phyloP scores from a whole-genome alignment of 2,329 filamentous ascomycete genomes.

The Penicillium palitans region DNA sequence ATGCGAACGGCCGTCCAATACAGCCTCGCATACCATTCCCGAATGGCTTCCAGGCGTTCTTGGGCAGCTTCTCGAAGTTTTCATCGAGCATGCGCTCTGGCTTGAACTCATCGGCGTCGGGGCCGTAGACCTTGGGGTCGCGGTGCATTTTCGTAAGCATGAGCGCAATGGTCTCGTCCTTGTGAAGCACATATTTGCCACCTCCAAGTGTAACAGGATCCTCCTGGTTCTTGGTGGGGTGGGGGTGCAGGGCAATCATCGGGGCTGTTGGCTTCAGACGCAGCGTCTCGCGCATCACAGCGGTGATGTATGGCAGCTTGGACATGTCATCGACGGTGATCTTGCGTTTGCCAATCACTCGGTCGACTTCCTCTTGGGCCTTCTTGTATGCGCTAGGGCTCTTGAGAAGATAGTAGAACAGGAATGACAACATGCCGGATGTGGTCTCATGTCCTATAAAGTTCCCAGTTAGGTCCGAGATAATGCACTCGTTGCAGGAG shows the following conservation, averaged over 20 bases:
- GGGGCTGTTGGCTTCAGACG: conserved; percentile 61
- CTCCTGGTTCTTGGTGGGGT: conserved; percentile 43
- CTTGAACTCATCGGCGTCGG: conserved; percentile 64
- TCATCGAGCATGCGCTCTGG: conserved; percentile 73
- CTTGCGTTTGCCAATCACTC: conserved; percentile 59
- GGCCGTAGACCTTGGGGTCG: conserved; percentile 65
- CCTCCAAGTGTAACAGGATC: conserved; percentile 53
- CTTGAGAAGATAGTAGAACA: conserved; percentile 65
- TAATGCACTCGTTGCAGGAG: not conserved
- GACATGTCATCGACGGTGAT: conserved; percentile 62
- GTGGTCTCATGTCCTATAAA: conserved; percentile 67
- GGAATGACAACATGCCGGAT: conserved; percentile 64
- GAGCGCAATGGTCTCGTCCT: conserved; percentile 52
- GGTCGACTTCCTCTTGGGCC: conserved; percentile 67
- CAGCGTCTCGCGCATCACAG: conserved; percentile 64
- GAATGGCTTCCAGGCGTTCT: conserved; percentile 70
- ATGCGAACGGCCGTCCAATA: conserved; percentile 72
- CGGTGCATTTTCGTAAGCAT: conserved; percentile 58
- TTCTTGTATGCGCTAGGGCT: conserved; percentile 61
- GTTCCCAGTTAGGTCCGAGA: not conserved
- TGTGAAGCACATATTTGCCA: conserved; percentile 62
- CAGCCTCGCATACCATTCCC: conserved; percentile 70
- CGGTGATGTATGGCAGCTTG: conserved; percentile 67
- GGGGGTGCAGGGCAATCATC: conserved; percentile 53
- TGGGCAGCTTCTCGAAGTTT: conserved; percentile 64